Percentiles rank a stretch among this genome's conserved stretches.
Evolutionary conservation across 2,329 filamentous ascomycete genomes (phyloP).

Genomic region (Pseudogymnoascus sp.): DNA sequence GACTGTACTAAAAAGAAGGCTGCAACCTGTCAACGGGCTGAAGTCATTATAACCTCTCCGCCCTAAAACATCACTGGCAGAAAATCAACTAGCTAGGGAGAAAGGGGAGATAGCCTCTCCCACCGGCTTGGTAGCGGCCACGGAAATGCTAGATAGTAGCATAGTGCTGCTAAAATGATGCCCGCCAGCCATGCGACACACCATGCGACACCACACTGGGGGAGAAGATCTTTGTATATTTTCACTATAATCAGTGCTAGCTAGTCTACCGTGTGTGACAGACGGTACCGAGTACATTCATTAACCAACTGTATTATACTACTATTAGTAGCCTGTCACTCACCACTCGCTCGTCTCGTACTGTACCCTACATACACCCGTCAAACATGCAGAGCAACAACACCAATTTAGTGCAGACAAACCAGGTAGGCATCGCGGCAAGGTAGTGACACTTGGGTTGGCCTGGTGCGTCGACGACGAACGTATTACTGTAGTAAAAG

Average conservation of each 20-base stretch:
- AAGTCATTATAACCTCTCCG: not conserved
- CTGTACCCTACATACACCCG: not conserved
- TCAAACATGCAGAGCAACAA: not conserved
- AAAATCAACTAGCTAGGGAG: not conserved
- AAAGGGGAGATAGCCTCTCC: not conserved
- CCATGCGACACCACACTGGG: not conserved
- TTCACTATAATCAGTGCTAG: not conserved
- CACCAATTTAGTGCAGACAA: not conserved
- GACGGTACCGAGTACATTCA: not conserved
- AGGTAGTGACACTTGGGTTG: not conserved
- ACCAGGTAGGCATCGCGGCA: not conserved
- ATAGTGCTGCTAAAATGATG: not conserved
- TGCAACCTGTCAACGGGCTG: not conserved
- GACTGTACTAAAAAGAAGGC: not conserved
- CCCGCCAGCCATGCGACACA: not conserved
- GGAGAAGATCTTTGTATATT: not conserved
- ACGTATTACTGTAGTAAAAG: not conserved
- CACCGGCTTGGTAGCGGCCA: conserved; percentile 1
- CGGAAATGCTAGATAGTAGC: not conserved
- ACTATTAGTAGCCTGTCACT: too few species aligned
- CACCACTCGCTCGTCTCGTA: not conserved
- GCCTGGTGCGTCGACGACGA: not conserved
- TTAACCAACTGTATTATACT: too few species aligned
- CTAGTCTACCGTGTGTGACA: not conserved
- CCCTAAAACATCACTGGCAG: conserved; percentile 1